Evolutionary conservation across 306 rosid species (phyloP).

Genomic region (Trifolium dubium): DNA sequence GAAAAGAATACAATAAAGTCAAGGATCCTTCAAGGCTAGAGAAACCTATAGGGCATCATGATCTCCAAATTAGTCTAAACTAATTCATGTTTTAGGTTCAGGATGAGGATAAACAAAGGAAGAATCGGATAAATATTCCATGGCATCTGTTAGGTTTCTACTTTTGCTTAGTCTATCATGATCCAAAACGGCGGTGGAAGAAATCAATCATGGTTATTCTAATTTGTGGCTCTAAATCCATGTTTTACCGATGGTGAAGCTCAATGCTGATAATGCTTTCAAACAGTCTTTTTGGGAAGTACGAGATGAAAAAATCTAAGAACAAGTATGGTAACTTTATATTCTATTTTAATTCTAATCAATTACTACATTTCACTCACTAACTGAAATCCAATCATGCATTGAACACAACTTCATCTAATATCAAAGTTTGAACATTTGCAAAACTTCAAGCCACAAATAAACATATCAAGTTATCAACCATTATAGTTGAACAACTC

Average conservation of each 20-base stretch:
- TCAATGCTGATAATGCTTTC: background rate
- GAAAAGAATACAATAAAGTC: constrained; percentile 1
- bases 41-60: background rate
- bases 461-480: constrained; percentile 8
- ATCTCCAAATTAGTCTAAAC: background rate
- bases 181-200: background rate
- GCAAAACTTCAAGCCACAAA: background rate
- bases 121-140: background rate
- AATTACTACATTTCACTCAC: background rate
- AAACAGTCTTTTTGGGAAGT: background rate
- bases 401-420: background rate
- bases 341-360: background rate
- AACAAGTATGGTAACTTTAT: background rate
- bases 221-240: background rate
- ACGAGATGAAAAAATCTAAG: background rate
- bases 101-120: background rate
- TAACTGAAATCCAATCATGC: background rate
- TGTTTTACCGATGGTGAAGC: background rate
- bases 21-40: background rate
- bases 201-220: background rate
- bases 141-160: background rate
- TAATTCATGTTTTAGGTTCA: background rate
- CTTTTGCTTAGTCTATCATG: background rate
- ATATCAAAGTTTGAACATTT: background rate
- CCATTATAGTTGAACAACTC: constrained; percentile 1